These are phyloP conservation scores for Leccinum aurantiacum DNA, from an alignment of 768 basidiomycete species.

Conservation along the genomic window DNA sequence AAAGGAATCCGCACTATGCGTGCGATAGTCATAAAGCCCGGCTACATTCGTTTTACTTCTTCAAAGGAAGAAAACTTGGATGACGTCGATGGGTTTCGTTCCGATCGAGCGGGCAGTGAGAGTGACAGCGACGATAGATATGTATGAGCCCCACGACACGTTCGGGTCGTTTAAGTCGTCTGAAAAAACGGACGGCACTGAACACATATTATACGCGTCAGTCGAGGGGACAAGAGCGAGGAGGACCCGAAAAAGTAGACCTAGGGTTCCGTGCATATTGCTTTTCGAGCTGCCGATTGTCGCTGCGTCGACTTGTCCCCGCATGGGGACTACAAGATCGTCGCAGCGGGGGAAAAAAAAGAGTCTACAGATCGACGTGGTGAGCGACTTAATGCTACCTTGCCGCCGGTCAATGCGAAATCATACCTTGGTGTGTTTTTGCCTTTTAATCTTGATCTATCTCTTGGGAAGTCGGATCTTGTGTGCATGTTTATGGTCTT, in stretches of 20 bases:
- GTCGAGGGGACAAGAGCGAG: neutral
- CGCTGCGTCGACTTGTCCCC: conserved; percentile 15
- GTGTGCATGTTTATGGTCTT: neutral
- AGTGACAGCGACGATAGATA: neutral
- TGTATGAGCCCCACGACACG: neutral
- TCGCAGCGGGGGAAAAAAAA: neutral
- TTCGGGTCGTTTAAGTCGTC: neutral
- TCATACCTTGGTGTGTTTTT: conserved; percentile 8
- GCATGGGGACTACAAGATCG: conserved; percentile 8
- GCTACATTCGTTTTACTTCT: conserved; percentile 12
- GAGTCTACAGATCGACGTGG: neutral
- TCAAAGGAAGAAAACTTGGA: conserved; percentile 11
- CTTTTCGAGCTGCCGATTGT: neutral
- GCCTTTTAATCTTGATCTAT: neutral
- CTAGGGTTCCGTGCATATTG: neutral
- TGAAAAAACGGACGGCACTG: neutral
- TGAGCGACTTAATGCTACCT: neutral
- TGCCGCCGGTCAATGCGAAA: neutral
- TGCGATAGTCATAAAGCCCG: conserved; percentile 30
- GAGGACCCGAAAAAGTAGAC: neutral
- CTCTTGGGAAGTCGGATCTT: neutral
- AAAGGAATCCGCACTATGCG: conserved; percentile 23
- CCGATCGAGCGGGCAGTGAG: conserved; percentile 16
- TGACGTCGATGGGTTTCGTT: conserved; percentile 11
- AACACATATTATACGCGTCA: neutral